Evolutionary conservation across 345 rosid genomes (phyloP).

Genomic region (Punica granatum): DNA sequence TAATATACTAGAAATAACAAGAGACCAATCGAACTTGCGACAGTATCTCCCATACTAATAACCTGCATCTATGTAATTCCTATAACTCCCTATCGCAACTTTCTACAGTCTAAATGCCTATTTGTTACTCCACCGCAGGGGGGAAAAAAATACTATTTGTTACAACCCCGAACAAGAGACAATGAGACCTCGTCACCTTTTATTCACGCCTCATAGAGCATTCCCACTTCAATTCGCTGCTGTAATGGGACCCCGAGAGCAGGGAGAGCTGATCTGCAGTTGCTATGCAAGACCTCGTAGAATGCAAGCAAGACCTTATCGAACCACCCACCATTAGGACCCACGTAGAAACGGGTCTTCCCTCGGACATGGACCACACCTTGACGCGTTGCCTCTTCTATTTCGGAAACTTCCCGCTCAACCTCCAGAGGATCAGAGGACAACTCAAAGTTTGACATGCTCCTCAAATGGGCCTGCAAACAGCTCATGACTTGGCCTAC

Average conservation of each 20-base stretch:
- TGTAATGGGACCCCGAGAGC: constrained; percentile 40
- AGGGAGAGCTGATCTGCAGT: constrained; percentile 60
- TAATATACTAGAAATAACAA: no score
- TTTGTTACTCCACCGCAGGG: no score
- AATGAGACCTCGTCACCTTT: not conserved
- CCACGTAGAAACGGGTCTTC: constrained; percentile 50
- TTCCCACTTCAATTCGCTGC: constrained; percentile 54
- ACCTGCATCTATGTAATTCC: no score
- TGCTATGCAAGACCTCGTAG: constrained; percentile 51
- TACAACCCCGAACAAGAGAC: not conserved
- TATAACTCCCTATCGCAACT: no score
- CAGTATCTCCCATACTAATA: no score
- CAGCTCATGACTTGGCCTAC: constrained; percentile 36
- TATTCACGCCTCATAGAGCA: constrained; percentile 53
- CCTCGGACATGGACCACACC: constrained; percentile 54
- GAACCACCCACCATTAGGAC: constrained; percentile 39
- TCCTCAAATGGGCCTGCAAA: constrained; percentile 28
- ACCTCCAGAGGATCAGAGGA: constrained; percentile 11
- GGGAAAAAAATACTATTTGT: no score
- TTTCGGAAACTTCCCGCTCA: constrained; percentile 28
- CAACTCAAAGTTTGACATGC: constrained; percentile 2
- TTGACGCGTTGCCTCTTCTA: constrained; percentile 33
- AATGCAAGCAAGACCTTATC: constrained; percentile 46
- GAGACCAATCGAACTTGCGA: no score
- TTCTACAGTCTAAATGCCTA: no score